phyloP scores from a whole-genome alignment of 2,329 filamentous ascomycete genomes.

The Trichoderma harzianum region DNA sequence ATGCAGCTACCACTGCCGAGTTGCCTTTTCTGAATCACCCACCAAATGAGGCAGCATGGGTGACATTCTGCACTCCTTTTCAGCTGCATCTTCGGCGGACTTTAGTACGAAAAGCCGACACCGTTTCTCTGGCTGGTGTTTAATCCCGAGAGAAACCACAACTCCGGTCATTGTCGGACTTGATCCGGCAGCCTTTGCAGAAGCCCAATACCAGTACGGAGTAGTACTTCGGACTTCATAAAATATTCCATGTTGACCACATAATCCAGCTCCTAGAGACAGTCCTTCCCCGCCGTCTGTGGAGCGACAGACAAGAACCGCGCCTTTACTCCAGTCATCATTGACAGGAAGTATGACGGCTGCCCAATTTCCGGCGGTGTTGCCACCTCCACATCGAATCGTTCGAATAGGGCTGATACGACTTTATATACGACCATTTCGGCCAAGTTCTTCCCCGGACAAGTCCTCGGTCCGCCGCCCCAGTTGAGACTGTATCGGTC shows the following conservation, averaged over 20 bases:
- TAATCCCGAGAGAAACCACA: neutral
- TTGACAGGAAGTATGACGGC: conserved; percentile 50
- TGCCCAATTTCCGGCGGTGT: conserved; percentile 39
- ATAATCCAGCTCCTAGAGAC: neutral
- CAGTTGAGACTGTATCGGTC: conserved; percentile 49
- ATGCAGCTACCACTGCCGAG: neutral
- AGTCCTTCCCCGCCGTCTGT: neutral
- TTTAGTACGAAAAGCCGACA: neutral
- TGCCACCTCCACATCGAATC: conserved; percentile 43
- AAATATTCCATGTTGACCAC: neutral
- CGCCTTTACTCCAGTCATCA: conserved; percentile 46
- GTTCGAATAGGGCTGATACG: conserved; percentile 39
- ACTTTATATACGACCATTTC: conserved; percentile 48
- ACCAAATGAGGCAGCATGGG: neutral
- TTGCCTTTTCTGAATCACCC: neutral
- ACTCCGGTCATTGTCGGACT: neutral
- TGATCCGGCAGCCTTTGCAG: neutral
- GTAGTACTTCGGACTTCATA: neutral
- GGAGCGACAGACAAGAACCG: conserved; percentile 31
- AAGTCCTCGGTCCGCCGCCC: conserved; percentile 50
- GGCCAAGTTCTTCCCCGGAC: conserved; percentile 49
- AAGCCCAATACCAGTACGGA: no score
- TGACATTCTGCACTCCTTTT: neutral
- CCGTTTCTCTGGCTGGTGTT: neutral
- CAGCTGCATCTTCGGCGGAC: neutral